phyloP scores from a whole-genome alignment of 192 early-diverging fungal species.

The Podila minutissima region DNA sequence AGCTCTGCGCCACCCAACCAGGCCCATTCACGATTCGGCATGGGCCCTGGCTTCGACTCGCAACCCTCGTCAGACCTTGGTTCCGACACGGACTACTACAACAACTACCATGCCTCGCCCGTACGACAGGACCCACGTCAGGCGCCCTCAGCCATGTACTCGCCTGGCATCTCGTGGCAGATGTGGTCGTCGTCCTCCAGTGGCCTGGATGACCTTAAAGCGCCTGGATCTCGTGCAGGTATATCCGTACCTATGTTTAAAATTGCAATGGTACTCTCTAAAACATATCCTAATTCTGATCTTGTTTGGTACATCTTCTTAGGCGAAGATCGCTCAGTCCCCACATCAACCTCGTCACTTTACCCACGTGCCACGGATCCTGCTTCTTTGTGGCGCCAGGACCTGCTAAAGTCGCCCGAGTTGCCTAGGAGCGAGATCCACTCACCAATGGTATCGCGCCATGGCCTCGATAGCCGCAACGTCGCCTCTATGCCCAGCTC shows the following conservation, averaged over 20 bases:
- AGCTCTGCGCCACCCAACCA: slow-evolving; percentile 81
- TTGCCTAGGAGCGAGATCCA: slow-evolving; percentile 30
- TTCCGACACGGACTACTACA: slow-evolving; percentile 72
- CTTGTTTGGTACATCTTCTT: slow-evolving; percentile 5
- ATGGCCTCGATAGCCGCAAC: slow-evolving; percentile 34
- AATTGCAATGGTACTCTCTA: no score
- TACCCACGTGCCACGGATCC: slow-evolving; percentile 23
- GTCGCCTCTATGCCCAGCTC: slow-evolving; percentile 52
- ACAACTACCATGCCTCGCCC: slow-evolving; percentile 62
- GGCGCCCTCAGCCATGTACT: slow-evolving; percentile 64
- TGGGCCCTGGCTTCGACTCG: slow-evolving; percentile 54
- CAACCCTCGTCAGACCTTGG: slow-evolving; percentile 61
- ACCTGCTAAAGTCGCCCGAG: slow-evolving; percentile 19
- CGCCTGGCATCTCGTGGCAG: slow-evolving; percentile 75
- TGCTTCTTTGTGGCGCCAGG: slow-evolving; percentile 49
- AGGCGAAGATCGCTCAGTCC: slow-evolving; percentile 13
- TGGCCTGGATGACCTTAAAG: slow-evolving; percentile 35
- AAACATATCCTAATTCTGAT: background rate
- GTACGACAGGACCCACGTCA: slow-evolving; percentile 68
- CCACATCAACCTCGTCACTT: slow-evolving; percentile 23
- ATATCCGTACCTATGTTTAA: background rate
- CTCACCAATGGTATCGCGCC: slow-evolving; percentile 31
- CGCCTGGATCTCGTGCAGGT: background rate
- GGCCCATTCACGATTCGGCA: slow-evolving; percentile 59
- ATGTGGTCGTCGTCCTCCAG: slow-evolving; percentile 62